Percentiles rank a stretch among this genome's conserved stretches.
These are phyloP conservation scores for Eragrostis tef DNA, from an alignment of 202 grass and related monocot genomes.

Conservation along the genomic window DNA sequence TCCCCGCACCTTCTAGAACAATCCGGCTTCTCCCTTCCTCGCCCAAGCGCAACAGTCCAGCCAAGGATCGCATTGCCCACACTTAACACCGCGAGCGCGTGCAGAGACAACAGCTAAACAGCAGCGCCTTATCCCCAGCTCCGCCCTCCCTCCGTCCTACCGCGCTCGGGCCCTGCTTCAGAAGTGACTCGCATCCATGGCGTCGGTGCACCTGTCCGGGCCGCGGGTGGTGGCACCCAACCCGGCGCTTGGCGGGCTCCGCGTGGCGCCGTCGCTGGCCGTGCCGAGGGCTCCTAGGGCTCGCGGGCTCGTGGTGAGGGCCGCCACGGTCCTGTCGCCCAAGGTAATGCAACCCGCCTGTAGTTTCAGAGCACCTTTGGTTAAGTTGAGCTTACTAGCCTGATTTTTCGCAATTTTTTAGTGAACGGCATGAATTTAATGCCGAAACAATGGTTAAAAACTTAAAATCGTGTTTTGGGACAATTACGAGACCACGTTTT, in stretches of 20 bases:
- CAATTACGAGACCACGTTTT: neutral
- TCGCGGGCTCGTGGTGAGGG: conserved; percentile 62
- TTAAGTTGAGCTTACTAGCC: neutral
- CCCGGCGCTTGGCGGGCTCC: conserved; percentile 49
- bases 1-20: conserved; percentile 39
- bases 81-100: neutral
- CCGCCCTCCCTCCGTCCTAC: neutral
- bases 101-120: neutral
- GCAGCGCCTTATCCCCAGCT: conserved; percentile 43
- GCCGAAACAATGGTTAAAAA: neutral
- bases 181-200: conserved; percentile 44
- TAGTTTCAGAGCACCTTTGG: neutral
- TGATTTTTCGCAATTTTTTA: neutral
- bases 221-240: conserved; percentile 48
- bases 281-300: conserved; percentile 40
- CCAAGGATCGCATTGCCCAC: neutral
- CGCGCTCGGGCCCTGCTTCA: neutral
- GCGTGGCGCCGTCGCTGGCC: conserved; percentile 18
- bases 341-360: conserved; percentile 52
- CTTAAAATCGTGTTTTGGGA: neutral
- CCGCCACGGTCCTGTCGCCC: conserved; percentile 71
- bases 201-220: conserved; percentile 59
- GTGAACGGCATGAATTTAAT: neutral
- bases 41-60: neutral
- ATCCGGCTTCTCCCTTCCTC: conserved; percentile 10